phyloP scores from a whole-genome alignment of 768 basidiomycete genomes.

The Rhodotorula sphaerocarpa region DNA sequence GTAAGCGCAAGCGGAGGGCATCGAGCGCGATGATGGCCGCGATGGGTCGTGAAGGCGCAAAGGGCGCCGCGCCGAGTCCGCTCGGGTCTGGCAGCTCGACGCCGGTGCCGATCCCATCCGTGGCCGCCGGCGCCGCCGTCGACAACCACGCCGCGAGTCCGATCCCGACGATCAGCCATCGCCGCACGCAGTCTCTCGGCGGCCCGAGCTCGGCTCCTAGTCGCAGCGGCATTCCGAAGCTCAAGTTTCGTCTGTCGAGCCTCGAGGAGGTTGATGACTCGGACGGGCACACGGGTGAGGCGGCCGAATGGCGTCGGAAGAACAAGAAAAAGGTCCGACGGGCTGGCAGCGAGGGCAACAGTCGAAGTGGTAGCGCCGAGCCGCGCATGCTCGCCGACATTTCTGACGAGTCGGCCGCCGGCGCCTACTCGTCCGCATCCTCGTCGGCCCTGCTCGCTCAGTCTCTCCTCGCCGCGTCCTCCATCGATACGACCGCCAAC shows the following conservation, averaged over 20 bases:
- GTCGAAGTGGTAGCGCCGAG: conserved; percentile 22
- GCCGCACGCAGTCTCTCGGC: conserved; percentile 3
- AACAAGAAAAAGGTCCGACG: conserved; percentile 31
- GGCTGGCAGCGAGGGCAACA: conserved; percentile 29
- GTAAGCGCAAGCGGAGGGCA: conserved; percentile 35
- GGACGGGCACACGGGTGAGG: conserved; percentile 32
- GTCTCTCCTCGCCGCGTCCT: conserved; percentile 25
- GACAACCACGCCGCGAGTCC: background rate
- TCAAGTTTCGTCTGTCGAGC: conserved; percentile 24
- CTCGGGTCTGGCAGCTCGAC: background rate
- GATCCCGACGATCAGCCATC: background rate
- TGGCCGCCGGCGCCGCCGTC: background rate
- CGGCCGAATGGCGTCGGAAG: conserved; percentile 21
- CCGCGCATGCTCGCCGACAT: background rate
- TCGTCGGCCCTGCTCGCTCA: conserved; percentile 31
- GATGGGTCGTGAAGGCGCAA: conserved; percentile 3
- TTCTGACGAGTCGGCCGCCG: background rate
- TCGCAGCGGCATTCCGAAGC: conserved; percentile 17
- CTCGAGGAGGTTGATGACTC: conserved; percentile 33
- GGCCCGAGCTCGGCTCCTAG: conserved; percentile 21
- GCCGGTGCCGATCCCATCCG: background rate
- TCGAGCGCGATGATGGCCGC: conserved; percentile 34
- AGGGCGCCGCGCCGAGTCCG: background rate
- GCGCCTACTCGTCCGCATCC: conserved; percentile 15
- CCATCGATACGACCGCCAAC: background rate